Conservation (phyloP, 2,329 filamentous ascomycete species). For the Daldinia sp. region DNA sequence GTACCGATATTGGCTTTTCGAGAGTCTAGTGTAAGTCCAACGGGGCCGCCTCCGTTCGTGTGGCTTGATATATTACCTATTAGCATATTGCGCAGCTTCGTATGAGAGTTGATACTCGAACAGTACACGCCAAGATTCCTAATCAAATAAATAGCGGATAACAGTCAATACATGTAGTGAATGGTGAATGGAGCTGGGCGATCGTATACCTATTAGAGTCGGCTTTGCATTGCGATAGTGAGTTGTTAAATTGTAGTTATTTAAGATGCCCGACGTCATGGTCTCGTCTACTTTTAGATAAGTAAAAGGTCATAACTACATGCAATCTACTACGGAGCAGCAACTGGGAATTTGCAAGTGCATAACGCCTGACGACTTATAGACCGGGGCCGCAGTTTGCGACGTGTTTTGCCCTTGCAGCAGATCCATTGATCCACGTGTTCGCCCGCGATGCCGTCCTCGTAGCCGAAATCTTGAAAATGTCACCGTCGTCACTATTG, state of each 20-base stretch:
- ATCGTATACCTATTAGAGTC: slow-evolving; percentile 3
- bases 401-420: slow-evolving; percentile 25
- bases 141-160: slow-evolving; percentile 5
- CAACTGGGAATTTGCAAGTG: neutral
- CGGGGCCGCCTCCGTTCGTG: neutral
- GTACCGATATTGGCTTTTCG: neutral
- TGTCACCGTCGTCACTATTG: slow-evolving; percentile 19
- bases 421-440: slow-evolving; percentile 37
- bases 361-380: neutral
- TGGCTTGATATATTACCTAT: neutral
- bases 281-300: neutral
- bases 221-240: neutral
- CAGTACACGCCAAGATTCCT: slow-evolving; percentile 2
- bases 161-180: no score
- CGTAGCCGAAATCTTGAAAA: slow-evolving; percentile 21
- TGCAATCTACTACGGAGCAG: neutral
- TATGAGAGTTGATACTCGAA: neutral
- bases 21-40: neutral
- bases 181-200: neutral
- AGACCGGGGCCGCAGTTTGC: neutral
- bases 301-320: neutral
- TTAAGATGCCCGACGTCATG: neutral
- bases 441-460: slow-evolving; percentile 18
- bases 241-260: neutral
- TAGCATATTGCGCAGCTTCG: neutral